Percentiles rank a stretch among this genome's conserved stretches.
Evolutionary conservation across 192 early-diverging fungal genomes (phyloP).

Genomic region (Paraglomus occultum): DNA sequence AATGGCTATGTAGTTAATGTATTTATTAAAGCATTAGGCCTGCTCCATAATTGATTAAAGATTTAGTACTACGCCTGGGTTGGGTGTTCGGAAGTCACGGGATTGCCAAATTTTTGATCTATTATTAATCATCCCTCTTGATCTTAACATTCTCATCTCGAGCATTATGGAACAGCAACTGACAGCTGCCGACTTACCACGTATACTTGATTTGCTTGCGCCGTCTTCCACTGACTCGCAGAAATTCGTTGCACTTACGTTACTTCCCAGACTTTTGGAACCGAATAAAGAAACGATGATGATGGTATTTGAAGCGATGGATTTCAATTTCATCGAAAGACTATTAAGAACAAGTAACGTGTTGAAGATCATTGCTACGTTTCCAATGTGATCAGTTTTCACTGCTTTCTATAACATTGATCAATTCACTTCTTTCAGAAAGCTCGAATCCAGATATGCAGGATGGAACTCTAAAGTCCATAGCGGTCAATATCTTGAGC

Average conservation of each 20-base stretch:
- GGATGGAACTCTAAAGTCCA: conserved; percentile 38
- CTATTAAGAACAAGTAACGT: conserved; percentile 45
- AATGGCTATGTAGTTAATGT: too few species aligned
- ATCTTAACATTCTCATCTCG: neutral
- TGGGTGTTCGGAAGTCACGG: too few species aligned
- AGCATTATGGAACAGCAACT: neutral
- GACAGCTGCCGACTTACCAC: too few species aligned
- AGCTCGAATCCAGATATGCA: conserved; percentile 32
- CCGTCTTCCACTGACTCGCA: conserved; percentile 44
- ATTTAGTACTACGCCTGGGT: too few species aligned
- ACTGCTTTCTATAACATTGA: neutral
- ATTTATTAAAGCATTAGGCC: too few species aligned
- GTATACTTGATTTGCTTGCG: conserved; percentile 34
- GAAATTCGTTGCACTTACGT: conserved; percentile 51
- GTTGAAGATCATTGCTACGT: neutral
- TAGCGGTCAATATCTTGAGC: conserved; percentile 42
- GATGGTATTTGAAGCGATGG: conserved; percentile 46
- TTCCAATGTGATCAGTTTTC: neutral
- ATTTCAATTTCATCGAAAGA: conserved; percentile 52
- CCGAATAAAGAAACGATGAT: conserved; percentile 34
- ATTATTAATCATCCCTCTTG: neutral
- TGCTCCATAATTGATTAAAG: too few species aligned
- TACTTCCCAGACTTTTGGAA: conserved; percentile 47
- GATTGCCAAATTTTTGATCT: too few species aligned
- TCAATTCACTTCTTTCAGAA: conserved; percentile 3